phyloP scores from a whole-genome alignment of 1,139 yeast genomes.

The Lipomyces yarrowii region DNA sequence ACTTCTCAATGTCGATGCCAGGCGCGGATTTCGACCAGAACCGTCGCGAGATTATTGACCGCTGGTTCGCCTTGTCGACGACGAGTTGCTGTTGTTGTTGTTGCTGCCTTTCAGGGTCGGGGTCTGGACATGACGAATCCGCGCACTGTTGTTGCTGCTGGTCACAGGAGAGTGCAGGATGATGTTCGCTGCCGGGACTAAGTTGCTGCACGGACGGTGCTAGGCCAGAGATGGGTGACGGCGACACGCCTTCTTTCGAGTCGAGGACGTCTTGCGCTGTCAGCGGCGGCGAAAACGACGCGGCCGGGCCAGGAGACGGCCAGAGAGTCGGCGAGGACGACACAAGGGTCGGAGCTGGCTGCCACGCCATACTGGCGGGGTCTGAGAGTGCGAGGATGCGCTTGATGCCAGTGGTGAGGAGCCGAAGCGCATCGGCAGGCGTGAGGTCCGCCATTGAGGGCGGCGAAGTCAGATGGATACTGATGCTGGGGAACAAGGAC shows the following conservation, averaged over 20 bases:
- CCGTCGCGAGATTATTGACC: constrained; percentile 34
- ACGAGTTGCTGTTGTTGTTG: background rate
- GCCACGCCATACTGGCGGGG: constrained; percentile 16
- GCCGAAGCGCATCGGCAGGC: constrained; percentile 23
- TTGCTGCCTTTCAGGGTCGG: background rate
- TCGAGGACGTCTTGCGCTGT: constrained; percentile 9
- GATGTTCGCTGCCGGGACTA: constrained; percentile 16
- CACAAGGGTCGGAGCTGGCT: background rate
- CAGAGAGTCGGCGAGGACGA: background rate
- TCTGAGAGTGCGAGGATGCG: constrained; percentile 17
- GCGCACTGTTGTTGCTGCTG: background rate
- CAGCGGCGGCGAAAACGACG: constrained; percentile 19
- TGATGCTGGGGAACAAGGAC: background rate
- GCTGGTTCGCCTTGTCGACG: constrained; percentile 24
- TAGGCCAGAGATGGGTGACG: constrained; percentile 3
- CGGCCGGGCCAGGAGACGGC: background rate
- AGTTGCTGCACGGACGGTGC: constrained; percentile 4
- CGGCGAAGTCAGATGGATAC: constrained; percentile 1
- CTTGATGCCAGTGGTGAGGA: constrained; percentile 21
- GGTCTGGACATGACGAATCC: background rate
- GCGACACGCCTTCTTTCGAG: background rate
- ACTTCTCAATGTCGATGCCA: constrained; percentile 43
- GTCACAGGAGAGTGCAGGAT: constrained; percentile 8
- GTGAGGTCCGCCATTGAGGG: constrained; percentile 19
- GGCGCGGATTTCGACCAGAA: constrained; percentile 48